Base-by-base conservation (phyloP, 2,329 filamentous ascomycete species). In the Pestalotiopsis sp. region DNA sequence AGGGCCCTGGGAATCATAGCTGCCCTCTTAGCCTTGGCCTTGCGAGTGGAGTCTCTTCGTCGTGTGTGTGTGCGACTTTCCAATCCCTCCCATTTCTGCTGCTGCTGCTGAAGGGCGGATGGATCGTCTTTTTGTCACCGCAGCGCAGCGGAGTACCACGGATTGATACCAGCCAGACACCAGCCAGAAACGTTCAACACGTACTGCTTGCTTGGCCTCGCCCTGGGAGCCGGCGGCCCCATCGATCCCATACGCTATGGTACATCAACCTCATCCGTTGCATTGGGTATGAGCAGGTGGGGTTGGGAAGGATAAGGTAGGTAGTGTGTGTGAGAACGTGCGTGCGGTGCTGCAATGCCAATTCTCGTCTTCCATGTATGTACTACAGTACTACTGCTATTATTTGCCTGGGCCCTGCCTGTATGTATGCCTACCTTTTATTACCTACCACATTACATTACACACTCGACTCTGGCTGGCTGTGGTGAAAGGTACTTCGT, bases 1-100 rank as follows among this genome's bases (percentile, higher is more conserved):
- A 61, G 62, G 41, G 59, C 61, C 49, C 41, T 66, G 52, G 59
- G 61, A 66, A 74, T 62, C 68, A 38, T 70, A 69, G 69, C 72
- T 72, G 14, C 71, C 67, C 61, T 52, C 20, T 52, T 52, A 52
- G 45, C 45, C 73, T 56, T 56, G 45, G 49, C 25, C 25, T 66
- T 38, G 36, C 17, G 23, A 66, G 63, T 66, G 63, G 63, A 66
- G 63, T 38, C 17, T 20, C 11, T 14, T 25, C 17, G 23, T 59
- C 14, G 57, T 27, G 45, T 52, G 45, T 14, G 14, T 52, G 20
- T 52, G 45, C 20, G 45, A 52, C 45, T 52, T 52, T 52, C 45
- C 45, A 17, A 17, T 56, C 14, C 20, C 49, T 56, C 49, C 45
- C 45, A 52, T 52, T 52, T 36, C 31, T 36, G 31, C 31, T 36